phyloP scores from a whole-genome alignment of 2,329 filamentous ascomycete species.

The Cercospora janseana region DNA sequence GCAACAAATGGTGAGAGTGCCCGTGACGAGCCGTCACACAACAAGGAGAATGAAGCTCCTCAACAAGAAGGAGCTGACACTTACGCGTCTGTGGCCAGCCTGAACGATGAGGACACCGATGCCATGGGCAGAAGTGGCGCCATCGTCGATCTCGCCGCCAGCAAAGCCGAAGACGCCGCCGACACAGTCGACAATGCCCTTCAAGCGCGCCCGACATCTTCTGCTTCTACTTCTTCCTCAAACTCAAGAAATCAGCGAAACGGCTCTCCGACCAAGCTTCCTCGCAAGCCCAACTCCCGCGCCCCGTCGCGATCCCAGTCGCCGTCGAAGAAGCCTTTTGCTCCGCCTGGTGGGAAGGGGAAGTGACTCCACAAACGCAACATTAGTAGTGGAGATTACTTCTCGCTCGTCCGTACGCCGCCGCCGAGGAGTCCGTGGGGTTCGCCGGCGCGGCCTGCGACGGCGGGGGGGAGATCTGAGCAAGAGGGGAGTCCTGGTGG shows the following conservation, averaged over 20 bases:
- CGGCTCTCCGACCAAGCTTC: constrained; percentile 9
- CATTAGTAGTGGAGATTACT: constrained; percentile 2
- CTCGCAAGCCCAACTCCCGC: not conserved
- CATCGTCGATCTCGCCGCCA: constrained; percentile 29
- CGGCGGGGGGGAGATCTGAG: not conserved
- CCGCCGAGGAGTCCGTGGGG: constrained; percentile 1
- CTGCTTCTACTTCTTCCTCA: not conserved
- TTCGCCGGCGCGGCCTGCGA: not conserved
- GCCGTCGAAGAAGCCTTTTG: constrained; percentile 8
- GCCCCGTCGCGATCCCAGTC: constrained; percentile 7
- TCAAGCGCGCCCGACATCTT: constrained; percentile 1
- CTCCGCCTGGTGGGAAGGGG: constrained; percentile 9
- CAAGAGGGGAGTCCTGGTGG: constrained; percentile 6
- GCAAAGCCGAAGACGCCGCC: constrained; percentile 24
- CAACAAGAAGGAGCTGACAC: not conserved
- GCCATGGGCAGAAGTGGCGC: constrained; percentile 34
- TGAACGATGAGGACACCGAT: constrained; percentile 29
- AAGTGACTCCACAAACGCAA: constrained; percentile 11
- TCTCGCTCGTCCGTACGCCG: not conserved
- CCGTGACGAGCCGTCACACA: constrained; percentile 12
- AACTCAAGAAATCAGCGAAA: not conserved
- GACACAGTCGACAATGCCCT: constrained; percentile 25
- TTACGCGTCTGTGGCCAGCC: constrained; percentile 15
- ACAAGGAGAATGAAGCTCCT: constrained; percentile 7
- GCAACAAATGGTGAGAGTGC: constrained; percentile 11